Evolutionary conservation across 139 green algal genomes (phyloP).

Genomic region (Yamagishiella unicocca): DNA sequence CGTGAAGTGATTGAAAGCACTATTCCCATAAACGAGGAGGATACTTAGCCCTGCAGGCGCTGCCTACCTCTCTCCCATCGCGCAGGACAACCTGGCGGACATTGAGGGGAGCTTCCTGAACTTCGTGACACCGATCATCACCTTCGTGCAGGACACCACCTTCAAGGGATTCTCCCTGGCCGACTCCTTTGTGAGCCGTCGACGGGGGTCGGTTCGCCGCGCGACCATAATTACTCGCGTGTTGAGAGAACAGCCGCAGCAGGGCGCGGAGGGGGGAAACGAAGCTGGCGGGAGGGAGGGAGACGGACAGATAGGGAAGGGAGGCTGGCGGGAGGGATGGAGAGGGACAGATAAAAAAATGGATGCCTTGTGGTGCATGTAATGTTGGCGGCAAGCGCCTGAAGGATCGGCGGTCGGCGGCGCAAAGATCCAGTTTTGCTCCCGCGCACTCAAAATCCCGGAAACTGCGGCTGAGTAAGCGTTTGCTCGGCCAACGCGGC

Average conservation of each 20-base stretch:
- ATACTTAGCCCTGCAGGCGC: no score
- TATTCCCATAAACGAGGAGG: no score
- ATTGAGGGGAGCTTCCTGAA: conserved; percentile 15
- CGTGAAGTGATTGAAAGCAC: no score
- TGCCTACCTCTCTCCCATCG: not conserved
- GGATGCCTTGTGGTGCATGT: not conserved
- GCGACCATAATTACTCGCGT: not conserved
- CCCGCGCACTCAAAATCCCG: not conserved
- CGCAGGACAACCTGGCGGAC: conserved; percentile 35
- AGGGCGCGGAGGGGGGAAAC: no score
- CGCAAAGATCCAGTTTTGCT: no score
- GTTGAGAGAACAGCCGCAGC: no score
- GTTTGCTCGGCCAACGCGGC: not conserved
- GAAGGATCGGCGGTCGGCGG: no score
- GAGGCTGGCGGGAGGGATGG: not conserved
- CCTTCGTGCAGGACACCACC: conserved; percentile 33
- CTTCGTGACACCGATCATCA: conserved; percentile 33
- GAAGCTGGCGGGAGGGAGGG: not conserved
- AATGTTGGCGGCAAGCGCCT: not conserved
- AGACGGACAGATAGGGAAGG: no score
- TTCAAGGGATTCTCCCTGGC: conserved; percentile 16
- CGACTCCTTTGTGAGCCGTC: conserved; percentile 3
- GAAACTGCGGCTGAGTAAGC: not conserved
- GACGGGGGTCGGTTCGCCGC: not conserved
- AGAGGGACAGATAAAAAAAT: not conserved